A percentile compares a stretch with the other conserved stretches of the same genome.
Conservation (phyloP, 257 asterid genomes). For the Ocimum tenuiflorum region DNA sequence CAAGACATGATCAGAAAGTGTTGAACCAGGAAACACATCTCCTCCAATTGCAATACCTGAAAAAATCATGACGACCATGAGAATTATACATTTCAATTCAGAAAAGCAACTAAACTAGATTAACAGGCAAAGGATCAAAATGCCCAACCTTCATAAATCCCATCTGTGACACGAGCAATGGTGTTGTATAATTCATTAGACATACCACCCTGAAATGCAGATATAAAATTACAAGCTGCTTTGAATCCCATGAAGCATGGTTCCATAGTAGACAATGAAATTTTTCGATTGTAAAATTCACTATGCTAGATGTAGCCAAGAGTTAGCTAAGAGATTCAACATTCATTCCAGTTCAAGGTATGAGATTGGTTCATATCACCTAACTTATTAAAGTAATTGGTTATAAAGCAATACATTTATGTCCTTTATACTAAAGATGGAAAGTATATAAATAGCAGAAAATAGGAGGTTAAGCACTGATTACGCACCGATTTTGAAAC, state of each 20-base stretch:
- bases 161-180: slow-evolving; percentile 96
- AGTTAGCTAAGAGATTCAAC: background rate
- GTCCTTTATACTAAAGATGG: slow-evolving; percentile 1
- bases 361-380: background rate
- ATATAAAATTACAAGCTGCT: slow-evolving; percentile 17
- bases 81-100: slow-evolving; percentile 3
- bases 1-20: slow-evolving; percentile 96
- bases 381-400: background rate
- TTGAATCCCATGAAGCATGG: slow-evolving; percentile 11
- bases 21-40: slow-evolving; percentile 99
- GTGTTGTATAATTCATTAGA: slow-evolving; percentile 90
- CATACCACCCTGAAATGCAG: slow-evolving; percentile 86
- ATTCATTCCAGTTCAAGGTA: slow-evolving; percentile 1
- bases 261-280: background rate
- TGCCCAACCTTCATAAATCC: slow-evolving; percentile 85
- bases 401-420: background rate
- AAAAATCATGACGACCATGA: slow-evolving; percentile 12
- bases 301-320: slow-evolving; percentile 6
- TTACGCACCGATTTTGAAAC: slow-evolving; percentile 92
- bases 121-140: slow-evolving; percentile 2
- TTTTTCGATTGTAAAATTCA: background rate
- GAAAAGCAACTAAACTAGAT: slow-evolving; percentile 1
- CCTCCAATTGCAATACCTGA: slow-evolving; percentile 99
- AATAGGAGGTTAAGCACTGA: slow-evolving; percentile 2
- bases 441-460: background rate